Base-by-base conservation (phyloP, 352 stramenopile species). In the Plasmopara viticola region DNA sequence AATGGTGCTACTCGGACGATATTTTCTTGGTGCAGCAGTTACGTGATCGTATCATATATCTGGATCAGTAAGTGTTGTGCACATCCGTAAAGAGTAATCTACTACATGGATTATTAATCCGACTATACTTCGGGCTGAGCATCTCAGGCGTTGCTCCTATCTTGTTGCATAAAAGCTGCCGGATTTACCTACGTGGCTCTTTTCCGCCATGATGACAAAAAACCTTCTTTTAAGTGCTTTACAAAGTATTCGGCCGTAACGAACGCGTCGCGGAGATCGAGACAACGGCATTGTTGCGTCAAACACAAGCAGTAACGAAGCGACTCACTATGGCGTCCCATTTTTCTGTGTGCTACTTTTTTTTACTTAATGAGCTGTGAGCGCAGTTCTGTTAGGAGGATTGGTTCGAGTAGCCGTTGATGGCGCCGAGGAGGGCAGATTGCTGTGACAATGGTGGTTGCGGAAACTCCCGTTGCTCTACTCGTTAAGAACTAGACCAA, bases 171-270 rank as follows among this genome's bases (percentile, higher is more conserved):
- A 92, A 53, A 72, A 72, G 13, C 64, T 92, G 14, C 78, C 79
- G 0, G 82, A 3, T 25, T 89, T 77, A 15, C 77, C 79, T 4
- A 84, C 82, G 51, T 93, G 76, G 78, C 74, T 93, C 50, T 93
- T 20, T 50, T 74, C 4, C 75, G 72, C 42, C 79, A 90, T 42
- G 70, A 88, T 38, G 82, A 93, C 62, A 73, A 66, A n/a, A 66
- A 84, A 41, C 58, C 71, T 15, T 68, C 79, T 88, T 87, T 45
- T 51, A 70, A 43, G 68, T 93, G 18, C 70, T 85, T 28, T 70
- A 67, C 10, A 61, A 66, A 46, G 66, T 93, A 6, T 86, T 77
- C 50, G 58, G 67, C 31, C 51, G 64, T 8, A 61, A 81, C 51
- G 72, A 78, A 49, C 57, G 67, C 15, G 68, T 66, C 40, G 82